Evolutionary conservation across 805 yeast species (phyloP).

Genomic region (Metschnikowia cubensis): DNA sequence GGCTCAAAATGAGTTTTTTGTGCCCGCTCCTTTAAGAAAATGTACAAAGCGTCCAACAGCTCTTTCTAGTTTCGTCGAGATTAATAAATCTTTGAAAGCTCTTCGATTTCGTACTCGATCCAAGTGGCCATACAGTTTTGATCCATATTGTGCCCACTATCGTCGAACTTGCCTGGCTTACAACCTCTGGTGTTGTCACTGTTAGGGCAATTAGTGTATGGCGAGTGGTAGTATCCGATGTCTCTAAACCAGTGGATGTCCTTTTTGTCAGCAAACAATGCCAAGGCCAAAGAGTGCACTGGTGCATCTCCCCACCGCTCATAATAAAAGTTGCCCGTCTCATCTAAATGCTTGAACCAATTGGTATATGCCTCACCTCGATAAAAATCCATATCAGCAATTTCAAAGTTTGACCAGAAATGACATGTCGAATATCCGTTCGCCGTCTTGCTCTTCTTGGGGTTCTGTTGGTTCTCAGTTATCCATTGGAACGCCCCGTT

Average conservation of each 20-base stretch:
- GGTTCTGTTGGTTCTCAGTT: constrained; percentile 49
- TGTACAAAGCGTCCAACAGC: background rate
- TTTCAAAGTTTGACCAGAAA: constrained; percentile 89
- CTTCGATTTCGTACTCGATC: constrained; percentile 44
- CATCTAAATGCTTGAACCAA: constrained; percentile 63
- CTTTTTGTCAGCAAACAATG: constrained; percentile 63
- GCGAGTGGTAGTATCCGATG: constrained; percentile 72
- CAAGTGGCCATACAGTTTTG: constrained; percentile 77
- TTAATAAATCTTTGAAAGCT: constrained; percentile 10
- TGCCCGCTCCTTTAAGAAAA: background rate
- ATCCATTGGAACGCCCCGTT: constrained; percentile 53
- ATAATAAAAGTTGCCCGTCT: constrained; percentile 77
- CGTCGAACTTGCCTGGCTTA: constrained; percentile 50
- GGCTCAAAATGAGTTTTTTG: background rate
- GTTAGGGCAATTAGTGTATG: constrained; percentile 74
- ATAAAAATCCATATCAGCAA: constrained; percentile 78
- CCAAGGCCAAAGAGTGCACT: constrained; percentile 73
- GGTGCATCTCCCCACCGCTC: constrained; percentile 97
- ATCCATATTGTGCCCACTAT: constrained; percentile 46
- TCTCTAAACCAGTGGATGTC: constrained; percentile 85
- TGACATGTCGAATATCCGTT: constrained; percentile 68
- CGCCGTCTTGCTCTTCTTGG: constrained; percentile 37
- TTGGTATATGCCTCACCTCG: constrained; percentile 61
- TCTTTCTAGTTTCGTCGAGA: background rate
- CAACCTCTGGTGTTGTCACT: constrained; percentile 45